Evolutionary conservation across 2,329 filamentous ascomycete species (phyloP), one percentile per base, ranked within the genome.

Genomic region (Fusarium chuoi): DNA sequence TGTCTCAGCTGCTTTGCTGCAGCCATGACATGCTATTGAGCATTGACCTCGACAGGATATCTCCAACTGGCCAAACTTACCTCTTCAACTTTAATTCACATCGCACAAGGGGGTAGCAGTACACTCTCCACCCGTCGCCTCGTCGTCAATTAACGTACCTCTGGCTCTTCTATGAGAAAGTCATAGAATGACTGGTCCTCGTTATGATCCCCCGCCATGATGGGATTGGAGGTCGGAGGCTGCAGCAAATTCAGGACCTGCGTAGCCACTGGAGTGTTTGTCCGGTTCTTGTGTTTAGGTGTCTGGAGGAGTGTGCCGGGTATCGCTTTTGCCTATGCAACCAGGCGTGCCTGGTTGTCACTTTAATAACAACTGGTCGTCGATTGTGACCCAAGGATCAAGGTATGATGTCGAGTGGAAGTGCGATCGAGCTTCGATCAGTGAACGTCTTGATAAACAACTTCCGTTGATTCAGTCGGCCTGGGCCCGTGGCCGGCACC

Each of bases 171-270:
- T 65, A 78, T 78, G 75, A 78, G 68, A 70, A 78, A 78, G 72
- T 78, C 77, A 75, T 78, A 78, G 65, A 78, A 78, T 68, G 77
- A 77, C 74, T 75, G 72, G 51, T 78, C 77, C 61, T 63, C 74
- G 26, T 54, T 61, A 26, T 74, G 72, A 35, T 75, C 75, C 51
- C 68, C 75, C 62, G 75, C 72, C 77, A 78, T 78, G 58, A 59
- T 78, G 46, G 64, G 68, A 56, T 72, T 61, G 42, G 55, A 66
- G 46, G 41, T 55, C 38, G 68, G 49, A 55, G 60, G 68, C 66
- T 61, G 64, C 63, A 56, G 60, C 33, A 55, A 56, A 59, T 69
- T 59, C 52, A 48, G 49, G 64, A 51, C 54, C 57, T 72, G 14
- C 45, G 56, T 62, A 41, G 54, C 28, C 59, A 46, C 42, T 57